These are phyloP conservation scores for Chrysopogon serrulatus DNA, from an alignment of 176 grass and related monocot genomes.

Conservation along the genomic window DNA sequence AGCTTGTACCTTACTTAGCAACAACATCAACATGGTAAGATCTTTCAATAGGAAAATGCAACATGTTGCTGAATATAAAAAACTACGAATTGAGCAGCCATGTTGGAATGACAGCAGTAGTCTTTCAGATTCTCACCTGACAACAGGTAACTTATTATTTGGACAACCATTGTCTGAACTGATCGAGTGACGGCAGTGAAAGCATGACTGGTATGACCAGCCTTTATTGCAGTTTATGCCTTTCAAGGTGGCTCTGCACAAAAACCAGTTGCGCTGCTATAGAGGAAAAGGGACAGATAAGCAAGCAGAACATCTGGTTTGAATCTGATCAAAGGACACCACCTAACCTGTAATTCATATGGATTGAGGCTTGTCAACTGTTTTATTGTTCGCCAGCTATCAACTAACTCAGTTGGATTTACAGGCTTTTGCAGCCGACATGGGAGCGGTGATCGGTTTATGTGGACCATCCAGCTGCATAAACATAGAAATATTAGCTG, in stretches of 20 bases:
- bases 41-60: background rate
- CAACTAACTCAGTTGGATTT: background rate
- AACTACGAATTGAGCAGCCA: background rate
- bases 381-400: constrained; percentile 3
- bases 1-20: constrained; percentile 24
- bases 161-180: background rate
- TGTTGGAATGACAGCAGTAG: background rate
- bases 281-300: background rate
- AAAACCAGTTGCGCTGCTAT: background rate
- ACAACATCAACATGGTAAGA: background rate
- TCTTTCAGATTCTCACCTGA: background rate
- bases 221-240: background rate
- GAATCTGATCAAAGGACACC: background rate
- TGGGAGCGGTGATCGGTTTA: background rate
- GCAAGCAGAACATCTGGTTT: background rate
- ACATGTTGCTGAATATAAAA: background rate
- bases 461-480: background rate
- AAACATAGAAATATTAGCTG: background rate
- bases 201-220: constrained; percentile 8
- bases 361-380: background rate
- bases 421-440: background rate
- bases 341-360: background rate
- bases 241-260: constrained; percentile 10
- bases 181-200: background rate
- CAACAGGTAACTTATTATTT: background rate